These are phyloP conservation scores for Barbatosphaeria neglecta DNA, from an alignment of 495 filamentous ascomycete genomes.

Conservation along the genomic window DNA sequence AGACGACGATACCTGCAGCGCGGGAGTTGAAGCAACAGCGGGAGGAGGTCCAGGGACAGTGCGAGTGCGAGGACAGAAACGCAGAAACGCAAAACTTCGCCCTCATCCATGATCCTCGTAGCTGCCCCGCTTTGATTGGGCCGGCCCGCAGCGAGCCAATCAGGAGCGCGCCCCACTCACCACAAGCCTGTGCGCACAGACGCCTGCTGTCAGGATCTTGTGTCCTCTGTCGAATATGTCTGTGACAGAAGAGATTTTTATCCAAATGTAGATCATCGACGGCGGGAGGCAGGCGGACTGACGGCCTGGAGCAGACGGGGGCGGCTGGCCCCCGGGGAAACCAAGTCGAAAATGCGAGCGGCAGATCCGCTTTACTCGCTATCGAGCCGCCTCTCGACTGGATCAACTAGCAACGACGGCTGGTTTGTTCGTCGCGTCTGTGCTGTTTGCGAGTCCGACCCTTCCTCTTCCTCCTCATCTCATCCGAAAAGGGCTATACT, in stretches of 20 bases:
- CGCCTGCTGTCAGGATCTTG: conserved; percentile 10
- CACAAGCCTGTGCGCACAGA: conserved; percentile 13
- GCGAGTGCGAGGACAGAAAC: too few species aligned
- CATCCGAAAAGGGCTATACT: background rate
- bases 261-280: conserved; percentile 6
- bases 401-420: background rate
- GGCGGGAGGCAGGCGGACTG: background rate
- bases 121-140: conserved; percentile 3
- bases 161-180: conserved; percentile 5
- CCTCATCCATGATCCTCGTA: background rate
- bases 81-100: background rate
- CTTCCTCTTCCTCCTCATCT: too few species aligned
- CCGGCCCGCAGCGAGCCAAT: conserved; percentile 4
- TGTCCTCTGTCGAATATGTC: conserved; percentile 7
- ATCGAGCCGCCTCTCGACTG: background rate
- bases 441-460: too few species aligned
- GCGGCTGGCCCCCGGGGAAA: too few species aligned
- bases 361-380: background rate
- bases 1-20: too few species aligned
- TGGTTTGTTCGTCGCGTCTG: too few species aligned
- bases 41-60: too few species aligned
- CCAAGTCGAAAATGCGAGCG: background rate
- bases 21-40: too few species aligned
- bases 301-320: too few species aligned
- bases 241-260: conserved; percentile 6